phyloP scores from a whole-genome alignment of 768 basidiomycete species.

The Macrolepiota albuminosa region DNA sequence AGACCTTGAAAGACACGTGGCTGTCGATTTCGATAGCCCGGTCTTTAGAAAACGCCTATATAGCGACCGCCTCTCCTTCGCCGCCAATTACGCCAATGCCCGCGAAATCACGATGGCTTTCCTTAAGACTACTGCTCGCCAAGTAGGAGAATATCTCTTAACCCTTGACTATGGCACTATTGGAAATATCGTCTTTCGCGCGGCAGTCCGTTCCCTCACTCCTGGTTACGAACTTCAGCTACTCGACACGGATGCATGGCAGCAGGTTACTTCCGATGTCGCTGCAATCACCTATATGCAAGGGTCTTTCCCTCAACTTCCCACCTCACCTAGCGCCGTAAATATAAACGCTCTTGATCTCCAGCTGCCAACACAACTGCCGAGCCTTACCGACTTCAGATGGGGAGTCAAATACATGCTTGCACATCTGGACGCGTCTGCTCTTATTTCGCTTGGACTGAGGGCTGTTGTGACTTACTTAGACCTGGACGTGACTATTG shows the following conservation, averaged over 20 bases:
- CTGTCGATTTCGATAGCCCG: neutral
- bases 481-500: neutral
- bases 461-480: neutral
- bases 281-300: neutral
- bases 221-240: constrained; percentile 1
- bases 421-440: constrained; percentile 3
- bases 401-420: constrained; percentile 1
- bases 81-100: neutral
- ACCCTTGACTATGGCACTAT: constrained; percentile 2
- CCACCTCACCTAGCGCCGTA: neutral
- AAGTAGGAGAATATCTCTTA: neutral
- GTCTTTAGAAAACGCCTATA: constrained; percentile 1
- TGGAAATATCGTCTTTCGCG: constrained; percentile 6
- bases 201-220: constrained; percentile 7
- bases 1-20: neutral
- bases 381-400: neutral
- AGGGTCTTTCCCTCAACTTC: neutral
- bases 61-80: neutral
- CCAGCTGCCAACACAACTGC: neutral
- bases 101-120: neutral
- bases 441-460: constrained; percentile 3
- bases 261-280: neutral
- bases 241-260: neutral
- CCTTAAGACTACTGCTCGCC: neutral
- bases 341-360: neutral